Conservation (phyloP, 108 stramenopile genomes). For the Parietichytrium sp. region DNA sequence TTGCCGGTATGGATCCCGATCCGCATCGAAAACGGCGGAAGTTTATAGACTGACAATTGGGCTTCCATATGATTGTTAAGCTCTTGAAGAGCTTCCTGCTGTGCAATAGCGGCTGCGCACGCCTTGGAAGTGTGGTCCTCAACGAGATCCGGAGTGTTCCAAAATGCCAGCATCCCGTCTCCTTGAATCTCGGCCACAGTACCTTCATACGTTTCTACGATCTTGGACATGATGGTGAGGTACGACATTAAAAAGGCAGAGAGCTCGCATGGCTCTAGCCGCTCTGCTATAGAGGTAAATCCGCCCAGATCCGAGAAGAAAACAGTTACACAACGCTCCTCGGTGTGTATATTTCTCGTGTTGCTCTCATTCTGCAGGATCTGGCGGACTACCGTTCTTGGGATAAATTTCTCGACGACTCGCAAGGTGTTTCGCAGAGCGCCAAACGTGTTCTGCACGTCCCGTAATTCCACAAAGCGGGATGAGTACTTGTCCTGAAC, state of each 20-base stretch:
- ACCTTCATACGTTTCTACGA: neutral
- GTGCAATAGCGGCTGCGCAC: neutral
- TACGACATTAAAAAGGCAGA: neutral
- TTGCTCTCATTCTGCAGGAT: neutral
- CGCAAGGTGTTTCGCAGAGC: neutral
- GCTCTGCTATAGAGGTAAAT: neutral
- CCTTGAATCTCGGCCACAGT: neutral
- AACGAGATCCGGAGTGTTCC: constrained; percentile 18
- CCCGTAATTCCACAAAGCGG: neutral
- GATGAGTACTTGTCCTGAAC: neutral
- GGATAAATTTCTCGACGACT: neutral
- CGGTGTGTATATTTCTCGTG: neutral
- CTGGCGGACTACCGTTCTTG: neutral
- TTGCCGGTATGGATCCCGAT: neutral
- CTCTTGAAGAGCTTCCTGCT: constrained; percentile 9
- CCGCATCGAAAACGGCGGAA: neutral
- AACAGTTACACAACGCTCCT: neutral
- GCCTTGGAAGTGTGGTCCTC: constrained; percentile 3
- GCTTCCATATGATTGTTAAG: neutral
- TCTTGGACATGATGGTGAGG: neutral
- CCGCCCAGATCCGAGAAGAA: neutral
- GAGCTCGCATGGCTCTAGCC: neutral
- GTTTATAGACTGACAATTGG: neutral
- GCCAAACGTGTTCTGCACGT: neutral
- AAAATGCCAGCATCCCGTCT: constrained; percentile 5